Evolutionary conservation across 441 rosid genomes (phyloP).

Genomic region (Erodium trifolium): DNA sequence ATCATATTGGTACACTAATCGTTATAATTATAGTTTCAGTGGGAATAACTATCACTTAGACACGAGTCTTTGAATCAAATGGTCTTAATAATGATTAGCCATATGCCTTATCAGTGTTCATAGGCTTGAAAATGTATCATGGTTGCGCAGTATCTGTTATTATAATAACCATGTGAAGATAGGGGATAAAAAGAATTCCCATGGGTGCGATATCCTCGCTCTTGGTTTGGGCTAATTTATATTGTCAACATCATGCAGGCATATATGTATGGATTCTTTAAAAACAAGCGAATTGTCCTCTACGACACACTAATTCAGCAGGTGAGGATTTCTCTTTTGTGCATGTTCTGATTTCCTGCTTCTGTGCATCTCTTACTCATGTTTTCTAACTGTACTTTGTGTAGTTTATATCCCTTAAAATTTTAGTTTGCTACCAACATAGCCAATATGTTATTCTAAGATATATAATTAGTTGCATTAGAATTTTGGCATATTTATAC

Average conservation of each 20-base stretch:
- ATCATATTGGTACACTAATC: not conserved
- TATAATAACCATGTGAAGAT: not conserved
- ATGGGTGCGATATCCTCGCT: not conserved
- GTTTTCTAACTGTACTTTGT: not conserved
- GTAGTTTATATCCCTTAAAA: not conserved
- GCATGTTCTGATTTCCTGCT: not conserved
- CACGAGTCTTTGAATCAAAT: not conserved
- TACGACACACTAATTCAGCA: conserved; percentile 97
- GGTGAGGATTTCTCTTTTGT: conserved; percentile 37
- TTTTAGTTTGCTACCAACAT: not conserved
- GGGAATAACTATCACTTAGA: not conserved
- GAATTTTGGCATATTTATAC: not conserved
- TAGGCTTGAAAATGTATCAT: not conserved
- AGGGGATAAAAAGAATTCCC: not conserved
- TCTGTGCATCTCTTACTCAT: not conserved
- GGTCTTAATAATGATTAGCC: not conserved
- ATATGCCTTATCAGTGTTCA: not conserved
- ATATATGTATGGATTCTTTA: conserved; percentile 97
- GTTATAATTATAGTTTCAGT: not conserved
- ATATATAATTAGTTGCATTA: not conserved
- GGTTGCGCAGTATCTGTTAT: not conserved
- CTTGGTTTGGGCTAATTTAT: conserved; percentile 14
- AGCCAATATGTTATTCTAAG: not conserved
- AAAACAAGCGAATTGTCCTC: conserved; percentile 95
- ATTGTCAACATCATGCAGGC: conserved; percentile 47